Conservation (phyloP, 345 rosid species). For the Dimocarpus longan region DNA sequence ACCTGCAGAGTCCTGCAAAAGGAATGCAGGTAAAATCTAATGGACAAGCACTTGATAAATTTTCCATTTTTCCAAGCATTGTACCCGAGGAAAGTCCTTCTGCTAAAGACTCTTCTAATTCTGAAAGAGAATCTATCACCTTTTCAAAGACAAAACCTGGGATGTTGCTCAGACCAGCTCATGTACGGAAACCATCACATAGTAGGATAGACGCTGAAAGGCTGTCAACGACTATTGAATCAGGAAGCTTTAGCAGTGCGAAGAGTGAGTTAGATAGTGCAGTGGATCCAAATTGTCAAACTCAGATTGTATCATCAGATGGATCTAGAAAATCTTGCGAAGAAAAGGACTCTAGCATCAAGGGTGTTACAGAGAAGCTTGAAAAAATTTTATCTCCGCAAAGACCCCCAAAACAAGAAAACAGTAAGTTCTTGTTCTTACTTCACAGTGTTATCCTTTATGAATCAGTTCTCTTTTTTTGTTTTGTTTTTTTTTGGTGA, state of each 20-base stretch:
- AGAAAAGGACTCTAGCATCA: slow-evolving; percentile 41
- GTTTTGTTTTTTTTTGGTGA: neutral
- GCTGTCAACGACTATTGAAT: slow-evolving; percentile 47
- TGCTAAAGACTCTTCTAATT: slow-evolving; percentile 49
- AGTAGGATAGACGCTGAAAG: slow-evolving; percentile 56
- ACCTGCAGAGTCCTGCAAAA: slow-evolving; percentile 40
- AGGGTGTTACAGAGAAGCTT: slow-evolving; percentile 48
- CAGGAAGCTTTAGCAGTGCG: slow-evolving; percentile 32
- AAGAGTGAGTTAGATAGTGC: slow-evolving; percentile 35
- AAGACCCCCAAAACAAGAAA: slow-evolving; percentile 48
- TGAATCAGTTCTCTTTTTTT: neutral
- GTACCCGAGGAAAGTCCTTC: slow-evolving; percentile 44
- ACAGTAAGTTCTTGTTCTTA: slow-evolving; percentile 52
- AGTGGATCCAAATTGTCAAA: slow-evolving; percentile 33
- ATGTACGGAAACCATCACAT: slow-evolving; percentile 54
- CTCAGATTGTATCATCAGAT: slow-evolving; percentile 33
- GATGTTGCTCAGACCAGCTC: slow-evolving; percentile 91
- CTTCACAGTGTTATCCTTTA: slow-evolving; percentile 5
- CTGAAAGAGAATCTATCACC: slow-evolving; percentile 67
- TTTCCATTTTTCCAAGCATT: slow-evolving; percentile 38
- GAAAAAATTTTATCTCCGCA: slow-evolving; percentile 47
- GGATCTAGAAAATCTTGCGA: slow-evolving; percentile 42
- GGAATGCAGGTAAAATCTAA: slow-evolving; percentile 38
- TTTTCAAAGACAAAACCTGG: slow-evolving; percentile 92
- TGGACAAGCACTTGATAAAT: slow-evolving; percentile 51